Base-by-base conservation (phyloP, 495 filamentous ascomycete genomes). In the Hyaloscypha finlandica region DNA sequence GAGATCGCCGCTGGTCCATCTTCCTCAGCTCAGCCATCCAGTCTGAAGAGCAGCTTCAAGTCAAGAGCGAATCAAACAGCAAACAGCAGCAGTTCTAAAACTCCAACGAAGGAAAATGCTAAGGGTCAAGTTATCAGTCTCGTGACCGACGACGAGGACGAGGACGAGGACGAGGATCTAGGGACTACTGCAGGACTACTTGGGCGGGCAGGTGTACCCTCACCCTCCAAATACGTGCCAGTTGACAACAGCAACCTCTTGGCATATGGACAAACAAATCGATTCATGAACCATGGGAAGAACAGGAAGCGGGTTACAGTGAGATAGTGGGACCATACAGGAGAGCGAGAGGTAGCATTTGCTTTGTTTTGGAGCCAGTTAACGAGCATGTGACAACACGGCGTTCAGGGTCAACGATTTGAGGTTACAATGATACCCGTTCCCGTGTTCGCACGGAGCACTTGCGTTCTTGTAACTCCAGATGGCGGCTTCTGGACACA, bases 241-340 rank as follows among this genome's bases (percentile, higher is more conserved):
- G 48, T 61, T 2, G 61, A 65, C 42, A 69, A 69, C 31, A 65
- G 55, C 30, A 25, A 16, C 6, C 59, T 69, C 29, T 20, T 6
- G 5, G 55, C 59, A 9, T 69, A 69, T 45, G 62, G 42, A 30
- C 33, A 57, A 16, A 69, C 61, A 30, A 12, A 65, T 32, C 37
- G 33, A 2, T 59, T 48, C 9, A 39, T 65, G 30, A 31, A 45
- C 6, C 14, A 3, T 8, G 59, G 33, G 8, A 56, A 42, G 65
- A 48, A 32, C n/a, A 45, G 39, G 59, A 48, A 6, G 5, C 20
- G 45, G 2, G 60, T 30, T 53, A 19, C 22, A 5, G 22, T 14
- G 12, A 63, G 20, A 48, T 48, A 48, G 16, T 3, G 42, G 16
- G 16, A 19, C 30, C 6, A 20, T 35, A 32, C 12, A 9, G 20